Conservation (phyloP, 176 grass and related monocot species). For the Avena atlantica region DNA sequence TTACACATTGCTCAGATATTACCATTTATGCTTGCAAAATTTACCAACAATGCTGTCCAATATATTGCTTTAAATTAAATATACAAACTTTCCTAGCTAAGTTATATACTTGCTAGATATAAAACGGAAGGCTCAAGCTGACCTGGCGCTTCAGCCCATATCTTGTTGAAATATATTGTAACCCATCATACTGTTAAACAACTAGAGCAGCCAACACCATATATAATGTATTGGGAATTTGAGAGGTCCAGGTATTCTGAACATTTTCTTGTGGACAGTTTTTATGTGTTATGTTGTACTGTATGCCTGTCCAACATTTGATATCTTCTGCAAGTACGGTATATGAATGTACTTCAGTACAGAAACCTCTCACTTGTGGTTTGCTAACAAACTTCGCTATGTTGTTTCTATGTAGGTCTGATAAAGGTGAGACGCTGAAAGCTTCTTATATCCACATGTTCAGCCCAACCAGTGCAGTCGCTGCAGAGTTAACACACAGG, state of each 20-base stretch:
- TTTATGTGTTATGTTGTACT: not conserved
- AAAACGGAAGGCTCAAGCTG: conserved; percentile 9
- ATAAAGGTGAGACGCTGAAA: conserved; percentile 85
- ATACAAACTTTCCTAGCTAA: not conserved
- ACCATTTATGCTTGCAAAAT: not conserved
- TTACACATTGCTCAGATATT: not conserved
- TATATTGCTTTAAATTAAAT: conserved; percentile 7
- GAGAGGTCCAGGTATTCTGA: not conserved
- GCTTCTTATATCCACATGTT: conserved; percentile 81
- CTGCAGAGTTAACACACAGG: conserved; percentile 75
- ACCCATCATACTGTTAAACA: not conserved
- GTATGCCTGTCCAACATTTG: not conserved
- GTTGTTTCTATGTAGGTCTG: conserved; percentile 51
- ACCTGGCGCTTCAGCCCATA: not conserved
- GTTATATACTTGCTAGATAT: not conserved
- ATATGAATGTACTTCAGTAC: not conserved
- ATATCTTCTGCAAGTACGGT: not conserved
- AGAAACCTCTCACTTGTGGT: not conserved
- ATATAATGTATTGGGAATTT: not conserved
- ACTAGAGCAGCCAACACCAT: not conserved
- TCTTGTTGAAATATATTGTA: not conserved
- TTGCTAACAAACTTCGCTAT: not conserved
- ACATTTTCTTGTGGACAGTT: conserved; percentile 6
- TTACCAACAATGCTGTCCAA: not conserved
- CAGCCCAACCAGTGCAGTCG: conserved; percentile 64